Evolutionary conservation across 2,329 filamentous ascomycete species (phyloP), one percentile per base, ranked within the genome.

Genomic region (Penicillium sp.): DNA sequence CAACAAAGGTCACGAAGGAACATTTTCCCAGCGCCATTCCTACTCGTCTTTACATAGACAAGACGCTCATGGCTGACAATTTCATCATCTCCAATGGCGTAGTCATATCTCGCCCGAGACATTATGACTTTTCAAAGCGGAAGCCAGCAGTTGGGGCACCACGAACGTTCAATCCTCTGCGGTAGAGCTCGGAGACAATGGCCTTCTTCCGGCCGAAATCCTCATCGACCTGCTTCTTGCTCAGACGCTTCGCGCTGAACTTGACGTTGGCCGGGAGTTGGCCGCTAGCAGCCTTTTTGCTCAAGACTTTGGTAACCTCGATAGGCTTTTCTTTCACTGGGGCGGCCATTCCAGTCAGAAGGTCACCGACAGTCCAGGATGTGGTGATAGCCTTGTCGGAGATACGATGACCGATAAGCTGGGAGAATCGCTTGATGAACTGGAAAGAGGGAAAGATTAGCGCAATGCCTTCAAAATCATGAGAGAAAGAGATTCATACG

Each of bases 351-450:
- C 59, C 58, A 22, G 48, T 26, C 11, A 91, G 76, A 55, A 91
- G 75, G 30, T 82, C 75, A 58, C 81, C 79, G 40, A 87, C 80
- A 8, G 83, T 87, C 55, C 76, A 77, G 62, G 87, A 81, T 48
- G 81, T 79, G 53, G 80, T 78, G 62, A 96, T 84, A 67, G 85
- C 83, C 51, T 85, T 81, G 76, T 97, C 94, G 16, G 90, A 82
- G 66, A 97, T 82, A 61, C 86, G 85, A 63, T 88, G 85, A 62
- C 92, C 91, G n/a, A 89, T 93, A 62, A 96, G 82, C 75, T 95
- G 90, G 75, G 89, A 87, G 63, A 93, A 80, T 61, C 92, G 89
- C 79, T 97, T 96, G 70, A 88, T 80, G 66, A 95, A 83, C 93
- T 97, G 67, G 28, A 53, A 35, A 25, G 8, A 8, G 33, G 33